Evolutionary conservation across 129 eudicot genomes (phyloP), one percentile per base, ranked within the genome.

Genomic region (Smallanthus sonchifolius): DNA sequence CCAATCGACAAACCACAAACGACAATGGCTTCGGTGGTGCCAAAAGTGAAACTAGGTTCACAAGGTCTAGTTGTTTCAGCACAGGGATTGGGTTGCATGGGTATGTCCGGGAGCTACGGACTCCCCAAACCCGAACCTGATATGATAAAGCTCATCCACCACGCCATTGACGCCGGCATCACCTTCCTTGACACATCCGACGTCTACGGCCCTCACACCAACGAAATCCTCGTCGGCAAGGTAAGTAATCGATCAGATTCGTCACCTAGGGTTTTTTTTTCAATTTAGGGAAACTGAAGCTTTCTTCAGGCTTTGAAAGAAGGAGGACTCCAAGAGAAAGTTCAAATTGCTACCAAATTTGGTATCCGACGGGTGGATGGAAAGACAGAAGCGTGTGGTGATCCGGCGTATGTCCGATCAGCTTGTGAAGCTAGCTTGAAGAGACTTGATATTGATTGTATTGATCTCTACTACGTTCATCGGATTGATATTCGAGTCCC

Each of bases 401-500:
- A 86, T 65, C 87, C 87, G 19, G 73, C 81, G 2, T 86, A 82
- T 69, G 86, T 79, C 69, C 71, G 89, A 73, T 82, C 81, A 13
- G 77, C 76, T 56, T 85, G 89, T 68, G 86, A 82, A 82, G 90
- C 85, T 15, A 86, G 90, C 77, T 79, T 86, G 83, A 79, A 79
- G 82, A 57, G 90, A 51, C 90, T 86, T 69, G 87, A 56, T 15
- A 38, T 82, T 47, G 84, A 86, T 42, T 82, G 56, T 72, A 85
- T 82, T 13, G 86, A 85, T 75, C 87, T 86, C 43, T 86, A 86
- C 69, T 86, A 86, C 48, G 49, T 36, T 17, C 90, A 86, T 36
- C 70, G 87, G 28, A 73, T 86, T 38, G 90, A 83, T 32, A 83
- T 67, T 35, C 60, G 55, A 5, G 69, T 81, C 17, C 91, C 91